A percentile compares a stretch with the other conserved stretches of the same genome.
phyloP scores from a whole-genome alignment of 495 filamentous ascomycete genomes.

The Penicillium crystallinum region DNA sequence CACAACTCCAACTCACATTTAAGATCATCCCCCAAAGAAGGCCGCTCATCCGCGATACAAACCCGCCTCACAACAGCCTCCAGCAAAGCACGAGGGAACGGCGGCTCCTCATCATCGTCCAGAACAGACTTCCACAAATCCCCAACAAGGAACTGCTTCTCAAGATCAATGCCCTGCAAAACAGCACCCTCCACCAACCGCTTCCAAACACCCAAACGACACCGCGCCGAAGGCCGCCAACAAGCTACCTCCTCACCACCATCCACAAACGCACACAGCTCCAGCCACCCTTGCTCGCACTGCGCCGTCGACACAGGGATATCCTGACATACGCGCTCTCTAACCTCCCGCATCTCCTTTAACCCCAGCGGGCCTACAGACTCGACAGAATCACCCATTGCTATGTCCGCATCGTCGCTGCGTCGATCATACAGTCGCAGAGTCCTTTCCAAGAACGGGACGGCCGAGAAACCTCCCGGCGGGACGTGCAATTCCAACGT shows the following conservation, averaged over 20 bases:
- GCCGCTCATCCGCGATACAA: conserved; percentile 23
- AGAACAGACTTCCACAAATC: conserved; percentile 46
- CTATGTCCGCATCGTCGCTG: conserved; percentile 15
- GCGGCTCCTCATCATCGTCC: conserved; percentile 37
- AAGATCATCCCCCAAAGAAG: conserved; percentile 15
- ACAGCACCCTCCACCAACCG: conserved; percentile 41
- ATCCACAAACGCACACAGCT: conserved; percentile 46
- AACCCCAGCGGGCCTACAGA: background rate
- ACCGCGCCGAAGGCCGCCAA: conserved; percentile 40
- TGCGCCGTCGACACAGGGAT: conserved; percentile 41
- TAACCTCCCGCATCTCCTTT: conserved; percentile 7
- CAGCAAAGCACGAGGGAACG: conserved; percentile 37
- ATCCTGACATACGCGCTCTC: conserved; percentile 34
- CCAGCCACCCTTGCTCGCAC: conserved; percentile 44
- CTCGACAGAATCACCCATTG: conserved; percentile 9
- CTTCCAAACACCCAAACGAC: conserved; percentile 43
- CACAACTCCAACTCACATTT: conserved; percentile 38
- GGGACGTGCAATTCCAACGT: conserved; percentile 60
- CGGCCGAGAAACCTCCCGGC: conserved; percentile 29
- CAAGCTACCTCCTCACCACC: conserved; percentile 15
- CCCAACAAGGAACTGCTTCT: conserved; percentile 41
- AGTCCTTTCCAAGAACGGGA: conserved; percentile 29
- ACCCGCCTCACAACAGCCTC: conserved; percentile 41
- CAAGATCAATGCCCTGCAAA: conserved; percentile 41
- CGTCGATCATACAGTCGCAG: conserved; percentile 32